Conservation (phyloP, 1,139 yeast genomes). For the Kurtzmaniella natalensis region DNA sequence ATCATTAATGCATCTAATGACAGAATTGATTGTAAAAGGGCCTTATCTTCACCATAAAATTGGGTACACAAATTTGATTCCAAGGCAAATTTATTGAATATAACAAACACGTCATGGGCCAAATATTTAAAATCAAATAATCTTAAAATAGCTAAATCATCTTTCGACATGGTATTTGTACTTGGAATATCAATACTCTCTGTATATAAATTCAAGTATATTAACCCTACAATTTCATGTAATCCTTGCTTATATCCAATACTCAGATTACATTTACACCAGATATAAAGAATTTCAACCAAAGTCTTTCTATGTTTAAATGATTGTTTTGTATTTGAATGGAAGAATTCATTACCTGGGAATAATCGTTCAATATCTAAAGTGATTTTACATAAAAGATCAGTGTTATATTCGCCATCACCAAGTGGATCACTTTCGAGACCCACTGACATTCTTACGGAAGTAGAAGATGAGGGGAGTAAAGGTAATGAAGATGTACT, state of each 20-base stretch:
- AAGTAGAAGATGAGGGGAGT: too few species aligned
- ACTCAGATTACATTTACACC: conserved; percentile 48
- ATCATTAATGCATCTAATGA: conserved; percentile 43
- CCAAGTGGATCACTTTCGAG: conserved; percentile 1
- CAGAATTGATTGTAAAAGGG: conserved; percentile 41
- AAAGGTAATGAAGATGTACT: too few species aligned
- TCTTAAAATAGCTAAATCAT: conserved; percentile 32
- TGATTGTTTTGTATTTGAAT: conserved; percentile 14
- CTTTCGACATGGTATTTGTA: conserved; percentile 28
- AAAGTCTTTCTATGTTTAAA: conserved; percentile 36
- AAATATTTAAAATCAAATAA: conserved; percentile 37
- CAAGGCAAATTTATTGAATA: conserved; percentile 41
- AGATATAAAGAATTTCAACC: conserved; percentile 49
- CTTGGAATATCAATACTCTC: conserved; percentile 37
- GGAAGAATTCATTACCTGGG: conserved; percentile 55
- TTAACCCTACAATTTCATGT: conserved; percentile 63
- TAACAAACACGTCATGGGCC: conserved; percentile 43
- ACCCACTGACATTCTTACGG: not conserved
- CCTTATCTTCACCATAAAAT: conserved; percentile 40
- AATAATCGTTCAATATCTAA: conserved; percentile 61
- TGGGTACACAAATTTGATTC: conserved; percentile 33
- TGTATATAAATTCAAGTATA: conserved; percentile 45
- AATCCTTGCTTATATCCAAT: conserved; percentile 67
- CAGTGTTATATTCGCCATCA: conserved; percentile 9
- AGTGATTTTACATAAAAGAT: conserved; percentile 43